A percentile compares a stretch with the other conserved stretches of the same genome.
Evolutionary conservation across 805 yeast genomes (phyloP).

Genomic region (Yamadazyma ubonensis): DNA sequence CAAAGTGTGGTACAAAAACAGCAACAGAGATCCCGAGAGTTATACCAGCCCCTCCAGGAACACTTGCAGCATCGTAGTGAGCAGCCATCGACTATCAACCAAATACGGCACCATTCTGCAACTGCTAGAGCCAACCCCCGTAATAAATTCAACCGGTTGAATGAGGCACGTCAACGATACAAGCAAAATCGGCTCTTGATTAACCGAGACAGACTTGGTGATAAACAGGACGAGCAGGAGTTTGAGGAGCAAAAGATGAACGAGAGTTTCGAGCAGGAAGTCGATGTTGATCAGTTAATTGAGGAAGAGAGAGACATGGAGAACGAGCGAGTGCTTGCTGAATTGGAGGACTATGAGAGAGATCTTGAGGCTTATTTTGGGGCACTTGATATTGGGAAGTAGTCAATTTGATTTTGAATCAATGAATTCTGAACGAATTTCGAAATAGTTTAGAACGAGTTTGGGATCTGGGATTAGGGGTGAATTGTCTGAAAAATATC

Average conservation of each 20-base stretch:
- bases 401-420: neutral
- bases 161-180: constrained; percentile 25
- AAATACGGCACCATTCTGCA: constrained; percentile 9
- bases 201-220: constrained; percentile 15
- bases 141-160: constrained; percentile 17
- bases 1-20: constrained; percentile 6
- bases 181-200: constrained; percentile 19
- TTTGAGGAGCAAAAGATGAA: constrained; percentile 5
- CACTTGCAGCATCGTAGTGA: constrained; percentile 5
- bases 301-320: constrained; percentile 15
- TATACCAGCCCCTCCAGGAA: constrained; percentile 12
- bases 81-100: neutral
- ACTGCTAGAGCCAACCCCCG: constrained; percentile 10
- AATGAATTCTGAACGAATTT: too few species aligned
- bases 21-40: constrained; percentile 7
- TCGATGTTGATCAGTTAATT: neutral
- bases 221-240: neutral
- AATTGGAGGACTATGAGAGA: constrained; percentile 12
- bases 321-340: constrained; percentile 12
- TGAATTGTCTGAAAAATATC: too few species aligned
- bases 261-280: neutral
- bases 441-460: too few species aligned
- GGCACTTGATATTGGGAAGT: constrained; percentile 2
- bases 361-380: constrained; percentile 22
- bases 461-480: too few species aligned